Evolutionary conservation across 116 monocot species (phyloP).

Genomic region (Papilionanthe hybrid): DNA sequence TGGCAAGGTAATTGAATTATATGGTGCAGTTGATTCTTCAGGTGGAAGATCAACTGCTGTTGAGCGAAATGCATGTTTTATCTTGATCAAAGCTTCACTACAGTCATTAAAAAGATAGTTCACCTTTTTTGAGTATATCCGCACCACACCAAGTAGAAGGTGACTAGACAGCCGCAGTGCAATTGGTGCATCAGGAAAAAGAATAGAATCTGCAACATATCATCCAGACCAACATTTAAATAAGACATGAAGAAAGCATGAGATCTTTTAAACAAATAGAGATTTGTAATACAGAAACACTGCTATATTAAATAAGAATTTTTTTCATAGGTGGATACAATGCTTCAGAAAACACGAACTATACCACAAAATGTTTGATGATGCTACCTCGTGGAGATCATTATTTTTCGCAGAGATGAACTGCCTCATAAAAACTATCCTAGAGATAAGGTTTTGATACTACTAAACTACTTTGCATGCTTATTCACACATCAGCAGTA

Average conservation of each 20-base stretch:
- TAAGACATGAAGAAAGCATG: not conserved
- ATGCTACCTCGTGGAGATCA: not conserved
- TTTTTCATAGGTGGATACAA: not conserved
- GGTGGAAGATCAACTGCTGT: constrained; percentile 97
- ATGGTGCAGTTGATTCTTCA: constrained; percentile 99
- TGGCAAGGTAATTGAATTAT: constrained; percentile 98
- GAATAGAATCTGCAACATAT: constrained; percentile 85
- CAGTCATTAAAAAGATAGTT: constrained; percentile 99
- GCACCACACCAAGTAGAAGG: constrained; percentile 96
- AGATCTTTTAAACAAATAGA: not conserved
- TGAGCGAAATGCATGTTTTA: constrained; percentile 98
- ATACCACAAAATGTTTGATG: not conserved
- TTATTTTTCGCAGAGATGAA: not conserved
- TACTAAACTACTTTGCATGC: not conserved
- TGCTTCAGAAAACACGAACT: not conserved
- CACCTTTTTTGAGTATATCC: constrained; percentile 99
- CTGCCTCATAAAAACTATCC: not conserved
- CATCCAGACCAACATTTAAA: not conserved
- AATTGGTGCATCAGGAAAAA: constrained; percentile 97
- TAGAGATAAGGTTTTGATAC: not conserved
- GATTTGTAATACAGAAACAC: not conserved
- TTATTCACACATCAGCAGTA: not conserved
- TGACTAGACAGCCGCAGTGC: constrained; percentile 98
- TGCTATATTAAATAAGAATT: not conserved
- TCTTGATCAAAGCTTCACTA: constrained; percentile 94